A percentile compares a stretch with the other conserved stretches of the same genome.
Conservation (phyloP, 257 asterid species). For the Eucommia ulmoides region DNA sequence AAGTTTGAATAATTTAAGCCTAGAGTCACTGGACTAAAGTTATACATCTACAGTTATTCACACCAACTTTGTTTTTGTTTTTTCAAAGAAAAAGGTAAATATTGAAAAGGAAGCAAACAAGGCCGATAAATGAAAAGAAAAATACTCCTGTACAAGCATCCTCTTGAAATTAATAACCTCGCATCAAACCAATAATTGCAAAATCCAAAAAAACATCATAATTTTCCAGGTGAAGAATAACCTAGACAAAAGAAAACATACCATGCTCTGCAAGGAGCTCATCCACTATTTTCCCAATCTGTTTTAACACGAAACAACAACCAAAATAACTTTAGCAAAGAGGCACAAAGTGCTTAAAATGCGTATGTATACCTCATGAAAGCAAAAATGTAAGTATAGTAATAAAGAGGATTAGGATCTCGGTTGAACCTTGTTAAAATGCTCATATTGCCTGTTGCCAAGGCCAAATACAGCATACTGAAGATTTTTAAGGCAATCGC, state of each 20-base stretch:
- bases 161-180: not conserved
- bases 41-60: no score
- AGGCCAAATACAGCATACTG: constrained; percentile 90
- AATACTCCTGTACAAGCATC: not conserved
- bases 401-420: not conserved
- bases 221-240: not conserved
- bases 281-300: constrained; percentile 90
- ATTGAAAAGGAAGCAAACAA: no score
- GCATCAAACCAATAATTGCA: not conserved
- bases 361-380: not conserved
- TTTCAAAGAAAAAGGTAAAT: no score
- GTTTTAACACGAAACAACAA: constrained; percentile 17
- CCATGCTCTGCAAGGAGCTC: constrained; percentile 62
- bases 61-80: no score
- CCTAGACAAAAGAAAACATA: constrained; percentile 17
- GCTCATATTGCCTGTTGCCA: constrained; percentile 98
- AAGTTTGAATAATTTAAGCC: no score
- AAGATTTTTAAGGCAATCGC: constrained; percentile 69
- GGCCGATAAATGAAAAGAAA: not conserved
- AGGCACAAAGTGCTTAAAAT: constrained; percentile 2
- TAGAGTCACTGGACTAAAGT: no score
- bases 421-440: constrained; percentile 91
- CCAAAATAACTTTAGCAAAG: constrained; percentile 4
- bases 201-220: not conserved
- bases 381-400: not conserved